These are phyloP conservation scores for Cryptococcus sp. DNA, from an alignment of 1,284 basidiomycete genomes.

Conservation along the genomic window DNA sequence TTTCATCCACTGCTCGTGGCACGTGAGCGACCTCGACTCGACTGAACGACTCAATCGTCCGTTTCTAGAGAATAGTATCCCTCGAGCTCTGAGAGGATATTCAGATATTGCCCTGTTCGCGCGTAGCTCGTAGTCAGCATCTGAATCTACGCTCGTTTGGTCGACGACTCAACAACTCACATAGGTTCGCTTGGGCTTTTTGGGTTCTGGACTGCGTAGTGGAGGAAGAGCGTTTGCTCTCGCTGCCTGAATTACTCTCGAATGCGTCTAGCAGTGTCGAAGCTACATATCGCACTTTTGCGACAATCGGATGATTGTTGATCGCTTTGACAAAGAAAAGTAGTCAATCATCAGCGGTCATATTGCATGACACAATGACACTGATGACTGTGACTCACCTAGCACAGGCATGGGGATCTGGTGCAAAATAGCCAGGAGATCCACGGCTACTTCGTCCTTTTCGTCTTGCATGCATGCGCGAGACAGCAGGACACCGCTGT, in stretches of 20 bases:
- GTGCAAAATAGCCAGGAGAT: slow-evolving; percentile 36
- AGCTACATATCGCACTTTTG: slow-evolving; percentile 86
- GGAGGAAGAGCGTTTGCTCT: not conserved
- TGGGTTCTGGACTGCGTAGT: slow-evolving; percentile 59
- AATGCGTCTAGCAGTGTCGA: slow-evolving; percentile 84
- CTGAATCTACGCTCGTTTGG: not conserved
- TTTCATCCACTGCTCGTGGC: too few species aligned
- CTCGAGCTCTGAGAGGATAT: slow-evolving; percentile 83
- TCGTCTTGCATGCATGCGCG: slow-evolving; percentile 1
- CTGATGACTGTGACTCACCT: slow-evolving; percentile 33
- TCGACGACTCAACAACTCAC: slow-evolving; percentile 16
- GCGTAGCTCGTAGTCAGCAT: slow-evolving; percentile 11
- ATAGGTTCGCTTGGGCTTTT: slow-evolving; percentile 71
- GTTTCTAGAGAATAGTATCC: slow-evolving; percentile 42
- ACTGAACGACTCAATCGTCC: slow-evolving; percentile 11
- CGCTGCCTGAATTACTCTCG: not conserved
- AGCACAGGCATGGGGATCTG: slow-evolving; percentile 40
- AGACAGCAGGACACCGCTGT: not conserved
- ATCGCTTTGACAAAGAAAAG: slow-evolving; percentile 57
- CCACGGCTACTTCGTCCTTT: slow-evolving; percentile 16
- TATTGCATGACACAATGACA: slow-evolving; percentile 25
- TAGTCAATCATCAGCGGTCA: not conserved
- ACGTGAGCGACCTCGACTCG: too few species aligned
- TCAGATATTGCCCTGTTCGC: slow-evolving; percentile 77
- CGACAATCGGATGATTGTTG: slow-evolving; percentile 70